phyloP scores from a whole-genome alignment of 306 rosid species.

The Hylodesmum podocarpum region DNA sequence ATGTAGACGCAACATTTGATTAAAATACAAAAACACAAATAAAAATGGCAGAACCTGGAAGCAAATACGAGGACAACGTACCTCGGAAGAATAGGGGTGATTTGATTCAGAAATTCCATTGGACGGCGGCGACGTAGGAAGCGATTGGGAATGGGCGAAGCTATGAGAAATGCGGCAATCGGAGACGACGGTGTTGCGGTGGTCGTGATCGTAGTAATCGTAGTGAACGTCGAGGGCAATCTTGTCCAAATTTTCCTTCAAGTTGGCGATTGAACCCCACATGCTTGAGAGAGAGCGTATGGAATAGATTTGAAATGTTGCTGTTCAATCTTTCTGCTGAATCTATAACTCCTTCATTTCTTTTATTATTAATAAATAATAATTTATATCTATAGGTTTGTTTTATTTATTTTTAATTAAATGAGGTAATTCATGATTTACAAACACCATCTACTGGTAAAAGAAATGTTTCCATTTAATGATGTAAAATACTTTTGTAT shows the following conservation, averaged over 20 bases:
- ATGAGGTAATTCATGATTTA: too few species aligned
- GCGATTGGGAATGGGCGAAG: constrained; percentile 51
- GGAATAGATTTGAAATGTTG: constrained; percentile 22
- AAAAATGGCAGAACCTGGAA: background rate
- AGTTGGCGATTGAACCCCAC: constrained; percentile 85
- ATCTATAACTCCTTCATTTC: too few species aligned
- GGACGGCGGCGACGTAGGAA: constrained; percentile 45
- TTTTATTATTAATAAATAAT: too few species aligned
- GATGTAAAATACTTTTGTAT: too few species aligned
- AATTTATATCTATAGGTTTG: too few species aligned
- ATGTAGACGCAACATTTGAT: background rate
- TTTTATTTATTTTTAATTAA: too few species aligned
- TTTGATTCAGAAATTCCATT: constrained; percentile 61
- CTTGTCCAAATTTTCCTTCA: constrained; percentile 84
- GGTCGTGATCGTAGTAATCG: constrained; percentile 56
- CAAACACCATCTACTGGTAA: too few species aligned
- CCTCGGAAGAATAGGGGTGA: constrained; percentile 53
- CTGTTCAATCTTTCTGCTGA: constrained; percentile 15
- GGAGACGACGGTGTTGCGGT: constrained; percentile 46
- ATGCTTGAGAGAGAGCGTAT: constrained; percentile 35
- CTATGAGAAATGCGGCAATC: constrained; percentile 75
- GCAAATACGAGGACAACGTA: background rate
- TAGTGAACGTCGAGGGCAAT: constrained; percentile 86
- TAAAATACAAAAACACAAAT: background rate
- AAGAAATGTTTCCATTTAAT: too few species aligned